Conservation (phyloP, 306 rosid species). For the Canavalia ensiformis region DNA sequence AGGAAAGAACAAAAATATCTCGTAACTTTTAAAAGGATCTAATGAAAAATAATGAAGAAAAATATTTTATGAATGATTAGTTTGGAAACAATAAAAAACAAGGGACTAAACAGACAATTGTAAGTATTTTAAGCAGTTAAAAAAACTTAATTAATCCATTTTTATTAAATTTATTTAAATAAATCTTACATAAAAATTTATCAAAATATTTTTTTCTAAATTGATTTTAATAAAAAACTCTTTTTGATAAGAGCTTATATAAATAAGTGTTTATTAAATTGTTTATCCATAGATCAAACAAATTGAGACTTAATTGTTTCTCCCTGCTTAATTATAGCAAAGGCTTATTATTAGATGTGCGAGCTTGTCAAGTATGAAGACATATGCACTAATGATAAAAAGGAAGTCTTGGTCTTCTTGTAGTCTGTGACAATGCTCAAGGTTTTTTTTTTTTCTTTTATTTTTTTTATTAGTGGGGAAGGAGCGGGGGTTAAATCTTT, state of each 20-base stretch:
- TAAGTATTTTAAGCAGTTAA: no score
- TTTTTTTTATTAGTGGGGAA: constrained; percentile 15
- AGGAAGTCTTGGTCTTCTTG: constrained; percentile 21
- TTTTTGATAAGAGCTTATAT: background rate
- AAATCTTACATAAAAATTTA: background rate
- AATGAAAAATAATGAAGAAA: no score
- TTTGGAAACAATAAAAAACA: no score
- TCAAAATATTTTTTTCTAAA: background rate
- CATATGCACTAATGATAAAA: background rate
- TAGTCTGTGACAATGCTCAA: constrained; percentile 19
- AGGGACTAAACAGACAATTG: no score
- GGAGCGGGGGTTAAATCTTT: background rate
- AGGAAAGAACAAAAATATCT: no score
- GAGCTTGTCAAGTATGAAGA: constrained; percentile 17
- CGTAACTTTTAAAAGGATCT: no score
- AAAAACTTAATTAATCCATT: no score
- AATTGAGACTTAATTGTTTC: background rate
- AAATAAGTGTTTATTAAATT: background rate
- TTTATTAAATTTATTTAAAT: no score
- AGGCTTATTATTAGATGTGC: background rate
- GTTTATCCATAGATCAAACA: background rate
- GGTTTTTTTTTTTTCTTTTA: background rate
- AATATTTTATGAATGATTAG: no score
- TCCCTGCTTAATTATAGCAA: background rate
- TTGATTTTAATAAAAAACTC: background rate